Evolutionary conservation across 2,329 filamentous ascomycete genomes (phyloP).

Genomic region (Penicillium sp.): DNA sequence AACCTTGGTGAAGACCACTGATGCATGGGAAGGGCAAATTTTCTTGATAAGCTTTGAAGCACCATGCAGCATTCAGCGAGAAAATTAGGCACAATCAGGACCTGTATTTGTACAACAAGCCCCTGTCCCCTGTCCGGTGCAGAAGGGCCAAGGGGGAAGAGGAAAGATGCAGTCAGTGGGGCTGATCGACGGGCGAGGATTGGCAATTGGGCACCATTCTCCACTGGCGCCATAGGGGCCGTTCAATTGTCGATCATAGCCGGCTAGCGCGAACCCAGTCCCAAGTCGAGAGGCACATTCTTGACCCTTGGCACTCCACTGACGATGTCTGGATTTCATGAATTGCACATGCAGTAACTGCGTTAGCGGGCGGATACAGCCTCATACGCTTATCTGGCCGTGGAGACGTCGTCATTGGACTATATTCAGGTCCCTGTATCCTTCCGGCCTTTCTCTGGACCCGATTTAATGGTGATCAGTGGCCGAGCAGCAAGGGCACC

Average conservation of each 20-base stretch:
- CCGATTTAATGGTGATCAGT: constrained; percentile 5
- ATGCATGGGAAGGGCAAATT: not conserved
- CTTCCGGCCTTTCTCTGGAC: not conserved
- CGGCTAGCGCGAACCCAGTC: constrained; percentile 24
- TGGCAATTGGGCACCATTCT: constrained; percentile 16
- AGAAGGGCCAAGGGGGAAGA: constrained; percentile 1
- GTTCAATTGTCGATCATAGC: constrained; percentile 29
- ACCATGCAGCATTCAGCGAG: not conserved
- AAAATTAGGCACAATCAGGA: not conserved
- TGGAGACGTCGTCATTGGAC: constrained; percentile 7
- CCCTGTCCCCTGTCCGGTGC: not conserved
- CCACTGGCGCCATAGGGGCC: constrained; percentile 14
- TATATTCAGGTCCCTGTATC: not conserved
- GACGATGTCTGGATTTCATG: constrained; percentile 17
- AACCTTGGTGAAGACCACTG: not conserved
- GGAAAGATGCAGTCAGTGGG: constrained; percentile 15
- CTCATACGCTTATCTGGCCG: constrained; percentile 10
- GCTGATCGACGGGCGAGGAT: constrained; percentile 23
- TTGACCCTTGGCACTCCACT: constrained; percentile 18
- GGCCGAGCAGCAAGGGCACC: constrained; percentile 7
- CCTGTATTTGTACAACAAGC: not conserved
- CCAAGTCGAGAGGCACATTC: constrained; percentile 18
- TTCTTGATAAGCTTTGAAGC: not conserved
- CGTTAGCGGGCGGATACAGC: constrained; percentile 10
- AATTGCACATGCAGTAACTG: constrained; percentile 18